These are phyloP conservation scores for Hypericum androsaemum DNA, from an alignment of 345 rosid species.

Conservation along the genomic window DNA sequence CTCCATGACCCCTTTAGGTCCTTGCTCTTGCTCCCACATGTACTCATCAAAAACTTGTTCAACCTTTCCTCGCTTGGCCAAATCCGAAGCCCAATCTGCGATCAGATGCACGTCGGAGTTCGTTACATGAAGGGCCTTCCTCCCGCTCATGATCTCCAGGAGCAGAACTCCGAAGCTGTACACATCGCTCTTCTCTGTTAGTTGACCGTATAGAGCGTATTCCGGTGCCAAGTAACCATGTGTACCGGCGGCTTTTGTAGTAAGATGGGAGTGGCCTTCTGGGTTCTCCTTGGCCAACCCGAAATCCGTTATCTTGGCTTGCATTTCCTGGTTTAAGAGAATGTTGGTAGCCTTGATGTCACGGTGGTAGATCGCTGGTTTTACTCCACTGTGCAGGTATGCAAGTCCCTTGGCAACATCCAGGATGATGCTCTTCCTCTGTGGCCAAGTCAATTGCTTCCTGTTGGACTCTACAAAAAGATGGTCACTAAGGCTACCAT, in stretches of 20 bases:
- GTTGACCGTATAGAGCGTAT: conserved; percentile 49
- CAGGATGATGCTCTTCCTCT: conserved; percentile 41
- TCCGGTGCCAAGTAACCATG: conserved; percentile 54
- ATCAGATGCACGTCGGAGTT: conserved; percentile 30
- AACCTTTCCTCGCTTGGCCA: conserved; percentile 30
- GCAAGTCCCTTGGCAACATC: conserved; percentile 51
- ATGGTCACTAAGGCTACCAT: conserved; percentile 42
- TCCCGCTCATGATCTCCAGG: conserved; percentile 50
- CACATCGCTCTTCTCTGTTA: conserved; percentile 53
- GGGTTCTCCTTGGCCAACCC: conserved; percentile 47
- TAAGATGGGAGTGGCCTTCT: conserved; percentile 51
- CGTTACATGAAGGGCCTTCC: conserved; percentile 38
- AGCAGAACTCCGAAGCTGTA: conserved; percentile 53
- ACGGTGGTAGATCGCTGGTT: conserved; percentile 53
- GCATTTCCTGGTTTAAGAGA: conserved; percentile 38
- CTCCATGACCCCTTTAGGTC: conserved; percentile 45
- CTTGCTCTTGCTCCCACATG: conserved; percentile 30
- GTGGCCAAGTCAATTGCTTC: conserved; percentile 39
- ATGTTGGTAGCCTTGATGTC: conserved; percentile 56
- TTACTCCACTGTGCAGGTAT: conserved; percentile 48
- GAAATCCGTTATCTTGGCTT: conserved; percentile 44
- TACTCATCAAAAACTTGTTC: conserved; percentile 29
- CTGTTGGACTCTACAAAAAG: conserved; percentile 12
- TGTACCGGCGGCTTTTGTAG: conserved; percentile 57
- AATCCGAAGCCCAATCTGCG: conserved; percentile 55